Base-by-base conservation (phyloP, 2,329 filamentous ascomycete genomes). In the Rutstroemia sp. region DNA sequence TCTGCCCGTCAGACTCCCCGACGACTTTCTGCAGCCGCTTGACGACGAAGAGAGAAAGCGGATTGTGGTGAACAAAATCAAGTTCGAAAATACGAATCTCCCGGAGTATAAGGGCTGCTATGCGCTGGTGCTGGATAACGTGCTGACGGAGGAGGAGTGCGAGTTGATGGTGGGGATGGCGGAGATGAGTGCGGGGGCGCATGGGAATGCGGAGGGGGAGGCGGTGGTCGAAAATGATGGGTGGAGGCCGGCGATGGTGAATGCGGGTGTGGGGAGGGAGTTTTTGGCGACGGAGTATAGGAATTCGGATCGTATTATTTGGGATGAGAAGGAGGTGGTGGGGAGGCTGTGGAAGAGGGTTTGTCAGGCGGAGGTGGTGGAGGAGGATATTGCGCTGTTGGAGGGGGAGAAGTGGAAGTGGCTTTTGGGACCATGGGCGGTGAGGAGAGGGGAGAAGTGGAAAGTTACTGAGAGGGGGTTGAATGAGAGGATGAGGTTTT, bases 281-380 rank as follows among this genome's bases (percentile, higher is more conserved):
- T 70, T 75, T 2, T 69, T 83, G 44, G 71, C 76, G 4, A 73
- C 78, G 1, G 77, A 82, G 8, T 81, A 81, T 49, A 78, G 89
- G 16, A 84, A 88, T 59, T 86, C 86, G 64, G 86, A 86, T n/a
- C 79, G 89, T 3, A 88, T 92, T 61, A 86, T 94, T 62, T 88
- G 84, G 80, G 87, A 94, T 65, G 72, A 78, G 14, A 73, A 77
- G 49, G 78, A 80, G 1, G 62, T 92, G 1, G 84, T 82, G 0
- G 76, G 80, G 23, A 78, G 81, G 21, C 64, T 94, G 0, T 86
- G 86, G 78, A 74, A 72, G 42, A 77, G 89, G 9, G 79, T 86
- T 1, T 67, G 76, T 19, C 70, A 79, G 21, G 61, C 68, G 47
- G 69, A 73, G 2, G 75, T 74, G 1, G 61, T 82, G 34, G 62